Evolutionary conservation across 768 basidiomycete genomes (phyloP), one percentile per base, ranked within the genome.

Genomic region (Mycena vitilis): DNA sequence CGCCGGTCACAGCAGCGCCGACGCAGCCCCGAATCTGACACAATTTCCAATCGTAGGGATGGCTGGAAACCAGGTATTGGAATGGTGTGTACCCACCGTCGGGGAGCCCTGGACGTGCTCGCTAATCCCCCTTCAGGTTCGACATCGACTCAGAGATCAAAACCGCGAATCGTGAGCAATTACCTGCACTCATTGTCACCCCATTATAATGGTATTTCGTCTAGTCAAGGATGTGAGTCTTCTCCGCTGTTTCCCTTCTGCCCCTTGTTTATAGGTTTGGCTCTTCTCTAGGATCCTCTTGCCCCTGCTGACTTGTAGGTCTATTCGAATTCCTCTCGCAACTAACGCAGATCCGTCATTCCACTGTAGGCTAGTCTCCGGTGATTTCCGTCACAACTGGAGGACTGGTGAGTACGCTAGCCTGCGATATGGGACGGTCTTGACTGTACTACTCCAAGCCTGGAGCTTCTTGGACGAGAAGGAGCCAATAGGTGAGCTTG

Each of bases 21-120:
- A 44, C 4, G 30, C 9, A 30, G 7, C 15, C 23, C 25, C 18
- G 42, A 49, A 18, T 23, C 22, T 44, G 23, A 62, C 53, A 38
- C 15, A 47, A 37, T 45, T 60, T 34, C 34, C 18, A 22, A 23
- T 58, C 38, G 15, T 45, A 83, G 82, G 81, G 54, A 89, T 89
- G 87, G 85, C 87, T 5, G 88, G 88, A 1, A 88, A 88, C 71
- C 88, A 89, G 74, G 88, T 89, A 1, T 72, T 89, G 22, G 88
- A 89, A 73, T 89, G 88, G 88, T 71, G 30, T 1, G 22, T 40
- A 11, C 5, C 53, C 11, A 9, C 22, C 12, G n/a, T 56, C 40
- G 12, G 13, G 36, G 30, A 34, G n/a, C 30, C 18, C 37, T 48
- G 25, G 42, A 34, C 9, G 47, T 42, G 5, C 9, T 36, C 23